Evolutionary conservation across 441 rosid species (phyloP).

Genomic region (Croton setiger): DNA sequence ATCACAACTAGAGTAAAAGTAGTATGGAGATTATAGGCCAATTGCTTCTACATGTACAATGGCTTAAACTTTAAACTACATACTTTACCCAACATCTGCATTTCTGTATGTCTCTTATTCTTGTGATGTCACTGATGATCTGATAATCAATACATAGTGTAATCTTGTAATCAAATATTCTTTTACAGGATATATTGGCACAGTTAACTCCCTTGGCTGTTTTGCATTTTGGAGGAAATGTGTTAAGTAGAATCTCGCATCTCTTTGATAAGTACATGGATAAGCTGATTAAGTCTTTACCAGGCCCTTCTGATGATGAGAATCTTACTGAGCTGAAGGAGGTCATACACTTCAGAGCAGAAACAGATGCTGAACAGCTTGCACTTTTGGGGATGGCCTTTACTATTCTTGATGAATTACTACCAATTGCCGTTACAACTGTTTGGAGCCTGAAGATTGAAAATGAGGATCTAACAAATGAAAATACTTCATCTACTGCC

Average conservation of each 20-base stretch:
- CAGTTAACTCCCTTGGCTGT: constrained; percentile 75
- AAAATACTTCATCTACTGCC: constrained; percentile 36
- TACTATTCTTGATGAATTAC: constrained; percentile 79
- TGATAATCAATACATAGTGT: constrained; percentile 3
- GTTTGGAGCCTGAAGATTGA: constrained; percentile 63
- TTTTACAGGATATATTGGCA: constrained; percentile 74
- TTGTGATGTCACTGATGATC: constrained; percentile 5
- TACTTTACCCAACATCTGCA: constrained; percentile 1
- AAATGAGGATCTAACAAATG: constrained; percentile 43
- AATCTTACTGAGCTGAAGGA: constrained; percentile 78
- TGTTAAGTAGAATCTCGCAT: constrained; percentile 64
- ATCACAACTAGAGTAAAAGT: not conserved
- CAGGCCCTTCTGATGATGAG: constrained; percentile 90
- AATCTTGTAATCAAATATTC: constrained; percentile 18
- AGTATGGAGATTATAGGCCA: not conserved
- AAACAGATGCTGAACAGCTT: constrained; percentile 91
- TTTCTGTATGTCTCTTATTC: not conserved
- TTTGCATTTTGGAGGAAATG: constrained; percentile 77
- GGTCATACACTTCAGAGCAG: constrained; percentile 64
- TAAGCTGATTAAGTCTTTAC: constrained; percentile 67
- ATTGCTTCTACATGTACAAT: not conserved
- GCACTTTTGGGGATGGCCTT: constrained; percentile 91
- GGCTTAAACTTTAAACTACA: not conserved
- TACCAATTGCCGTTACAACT: constrained; percentile 54
- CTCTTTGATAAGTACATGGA: constrained; percentile 82